Evolutionary conservation across 2,329 filamentous ascomycete genomes (phyloP), one percentile per base, ranked within the genome.

Genomic region (Epichloe elymi): DNA sequence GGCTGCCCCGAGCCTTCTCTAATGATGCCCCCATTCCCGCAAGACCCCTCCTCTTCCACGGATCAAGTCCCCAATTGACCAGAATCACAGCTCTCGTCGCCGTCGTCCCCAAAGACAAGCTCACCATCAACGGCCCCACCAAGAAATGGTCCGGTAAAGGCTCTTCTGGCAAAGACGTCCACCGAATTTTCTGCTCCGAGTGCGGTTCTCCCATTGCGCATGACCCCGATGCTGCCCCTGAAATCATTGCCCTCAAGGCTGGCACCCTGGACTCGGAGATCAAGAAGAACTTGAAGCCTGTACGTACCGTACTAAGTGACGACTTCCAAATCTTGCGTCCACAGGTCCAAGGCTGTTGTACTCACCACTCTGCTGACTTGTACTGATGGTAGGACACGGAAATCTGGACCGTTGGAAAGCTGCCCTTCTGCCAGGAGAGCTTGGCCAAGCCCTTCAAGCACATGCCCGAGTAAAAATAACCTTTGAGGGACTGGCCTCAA

Each of bases 181-280:
- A 83, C 72, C 80, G 82, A 57, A 70, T 83, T 65, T 85, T 85
- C 74, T 85, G 82, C 74, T 70, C 72, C 56, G 80, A 84, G 62
- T 85, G 82, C 67, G 82, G 82, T 56, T 83, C 79, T 15, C 82
- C 82, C 54, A 83, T 85, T 59, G 82, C 81, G 53, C 82, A 85
- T 66, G 82, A 85, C 66, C 82, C 82, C 26, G 80, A 85, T 53
- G 77, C 77, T n/a, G 80, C 80, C n/a, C 81, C 80, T 37, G 74
- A 76, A 56, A 84, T 85, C 67, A 84, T 85, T 58, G 82, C 80
- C 54, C 67, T 85, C 62, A 85, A 85, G 76, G 82, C 74, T 36
- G 82, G 82, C 53, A 80, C 79, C 20, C 70, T 85, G 48, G 77
- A 79, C 58, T 66, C 66, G 1, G 79, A 83, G 63, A 74, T 83